Evolutionary conservation across 2,329 filamentous ascomycete species (phyloP).

Genomic region (Sporothrix phasma): DNA sequence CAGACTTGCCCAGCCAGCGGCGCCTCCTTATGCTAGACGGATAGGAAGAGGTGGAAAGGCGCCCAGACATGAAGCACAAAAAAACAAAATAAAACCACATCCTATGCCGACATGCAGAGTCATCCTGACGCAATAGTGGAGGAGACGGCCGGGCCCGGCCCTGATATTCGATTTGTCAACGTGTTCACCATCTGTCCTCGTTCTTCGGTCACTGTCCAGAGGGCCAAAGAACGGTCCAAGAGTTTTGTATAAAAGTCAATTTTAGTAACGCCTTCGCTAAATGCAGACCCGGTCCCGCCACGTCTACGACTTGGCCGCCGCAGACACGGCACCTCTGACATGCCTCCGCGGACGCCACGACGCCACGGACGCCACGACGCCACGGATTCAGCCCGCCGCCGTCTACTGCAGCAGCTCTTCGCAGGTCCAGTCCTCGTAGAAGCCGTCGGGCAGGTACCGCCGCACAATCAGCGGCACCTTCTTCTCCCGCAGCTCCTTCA

Average conservation of each 20-base stretch:
- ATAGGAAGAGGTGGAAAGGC: neutral
- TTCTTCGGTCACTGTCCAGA: neutral
- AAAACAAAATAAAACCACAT: neutral
- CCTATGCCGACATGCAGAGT: no score
- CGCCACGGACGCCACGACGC: no score
- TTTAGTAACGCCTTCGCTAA: constrained; percentile 21
- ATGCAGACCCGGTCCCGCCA: constrained; percentile 14
- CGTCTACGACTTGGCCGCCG: neutral
- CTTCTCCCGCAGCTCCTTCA: constrained; percentile 96
- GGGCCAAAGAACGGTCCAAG: neutral
- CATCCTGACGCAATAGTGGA: no score
- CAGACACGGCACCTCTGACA: neutral
- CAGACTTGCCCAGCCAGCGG: neutral
- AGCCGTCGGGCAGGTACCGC: constrained; percentile 93
- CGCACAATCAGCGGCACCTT: constrained; percentile 95
- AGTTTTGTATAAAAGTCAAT: neutral
- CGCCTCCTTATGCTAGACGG: neutral
- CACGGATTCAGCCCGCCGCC: no score
- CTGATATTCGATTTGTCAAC: no score
- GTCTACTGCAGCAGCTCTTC: constrained; percentile 69
- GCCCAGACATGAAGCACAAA: neutral
- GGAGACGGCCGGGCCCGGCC: no score
- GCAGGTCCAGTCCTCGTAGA: constrained; percentile 98
- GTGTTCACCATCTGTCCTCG: no score
- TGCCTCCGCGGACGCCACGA: no score